Evolutionary conservation across 257 asterid species (phyloP).

Genomic region (Nicotiana obtusifolia): DNA sequence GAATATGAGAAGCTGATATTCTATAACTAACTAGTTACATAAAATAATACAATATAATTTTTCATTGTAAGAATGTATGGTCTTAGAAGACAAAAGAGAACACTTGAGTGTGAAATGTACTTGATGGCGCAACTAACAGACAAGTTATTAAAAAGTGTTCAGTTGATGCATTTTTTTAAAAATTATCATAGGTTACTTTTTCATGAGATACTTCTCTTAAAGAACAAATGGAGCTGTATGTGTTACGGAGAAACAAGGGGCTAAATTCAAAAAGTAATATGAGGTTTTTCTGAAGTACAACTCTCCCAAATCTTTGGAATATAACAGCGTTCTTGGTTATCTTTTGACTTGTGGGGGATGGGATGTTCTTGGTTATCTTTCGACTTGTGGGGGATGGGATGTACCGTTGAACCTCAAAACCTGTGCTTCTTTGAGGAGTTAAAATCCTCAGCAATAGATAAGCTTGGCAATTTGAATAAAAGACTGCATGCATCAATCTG

Average conservation of each 20-base stretch:
- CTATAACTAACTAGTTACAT: not conserved
- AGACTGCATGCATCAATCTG: not conserved
- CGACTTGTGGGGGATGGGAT: not conserved
- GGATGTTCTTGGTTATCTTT: not conserved
- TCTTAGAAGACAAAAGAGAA: constrained; percentile 3
- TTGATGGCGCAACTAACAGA: not conserved
- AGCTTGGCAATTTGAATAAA: not conserved
- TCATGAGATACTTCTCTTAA: not conserved
- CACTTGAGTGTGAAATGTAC: not conserved
- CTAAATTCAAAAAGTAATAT: not conserved
- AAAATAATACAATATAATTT: not conserved
- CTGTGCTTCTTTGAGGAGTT: not conserved
- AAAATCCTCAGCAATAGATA: not conserved
- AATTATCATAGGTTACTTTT: not conserved
- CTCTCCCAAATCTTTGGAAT: not conserved
- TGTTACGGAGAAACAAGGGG: not conserved
- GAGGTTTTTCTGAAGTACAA: not conserved
- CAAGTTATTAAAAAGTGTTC: not conserved
- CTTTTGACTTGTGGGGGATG: constrained; percentile 6
- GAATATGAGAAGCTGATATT: not conserved
- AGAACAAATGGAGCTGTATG: not conserved
- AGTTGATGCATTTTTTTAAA: not conserved
- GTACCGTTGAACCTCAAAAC: not conserved
- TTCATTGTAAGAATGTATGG: not conserved
- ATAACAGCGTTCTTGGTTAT: not conserved